Evolutionary conservation across 805 yeast genomes (phyloP), one percentile per base, ranked within the genome.

Genomic region (Saturnispora serradocipensis): DNA sequence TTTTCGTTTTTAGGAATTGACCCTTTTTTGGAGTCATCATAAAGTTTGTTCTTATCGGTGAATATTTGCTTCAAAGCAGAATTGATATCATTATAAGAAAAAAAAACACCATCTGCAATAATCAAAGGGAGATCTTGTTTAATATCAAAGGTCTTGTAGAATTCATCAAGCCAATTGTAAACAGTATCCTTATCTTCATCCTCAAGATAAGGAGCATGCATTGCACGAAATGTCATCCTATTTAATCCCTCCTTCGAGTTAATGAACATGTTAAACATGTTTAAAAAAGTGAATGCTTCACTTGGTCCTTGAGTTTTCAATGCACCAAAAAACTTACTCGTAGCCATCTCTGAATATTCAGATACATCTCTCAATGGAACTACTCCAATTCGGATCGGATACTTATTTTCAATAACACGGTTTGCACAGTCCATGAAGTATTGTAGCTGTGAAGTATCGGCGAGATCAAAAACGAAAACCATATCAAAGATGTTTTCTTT

Each of bases 301-400:
- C 49, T 54, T 1, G 60, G 45, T 9, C 67, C 64, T 3, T 46
- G 27, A 3, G 54, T 42, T 35, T 58, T 50, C 27, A 38, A 43
- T 5, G 63, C 52, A 28, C 56, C 60, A 9, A 56, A 52, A 28
- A 67, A 58, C 36, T 66, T 65, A 30, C 59, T 39, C 2, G 55
- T 59, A 0, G 67, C 62, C 18, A 60, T 49, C 8, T 54, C 50
- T 24, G 50, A 51, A 53, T 67, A 68, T 8, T 47, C 40, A 3
- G 52, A 58, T 11, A 59, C 52, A 5, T 62, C 65, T 8, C 66
- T 61, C 2, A 85, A 53, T 0, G 98, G 96, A n/a, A 91, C 70
- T 3, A 91, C 55, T 6, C 97, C 99, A 48, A 91, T 61, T 64
- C 90, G 84, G 56, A 89, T 85, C 0, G 96, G 87, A 16, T 86